Conservation (phyloP, 2,329 filamentous ascomycete genomes). For the Aspergillus awamori region DNA sequence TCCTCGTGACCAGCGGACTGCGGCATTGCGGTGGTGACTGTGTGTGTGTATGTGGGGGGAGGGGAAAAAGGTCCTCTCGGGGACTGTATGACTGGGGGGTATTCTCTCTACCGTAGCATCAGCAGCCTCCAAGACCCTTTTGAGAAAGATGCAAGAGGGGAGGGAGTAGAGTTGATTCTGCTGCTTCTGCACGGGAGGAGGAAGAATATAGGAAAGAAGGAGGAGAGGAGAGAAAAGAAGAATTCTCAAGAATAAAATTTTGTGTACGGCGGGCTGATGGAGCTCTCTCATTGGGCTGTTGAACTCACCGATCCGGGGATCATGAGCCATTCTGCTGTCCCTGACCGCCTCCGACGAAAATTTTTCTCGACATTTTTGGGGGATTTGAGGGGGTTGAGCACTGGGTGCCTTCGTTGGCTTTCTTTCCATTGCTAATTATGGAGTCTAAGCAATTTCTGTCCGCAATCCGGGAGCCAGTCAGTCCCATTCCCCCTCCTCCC, state of each 20-base stretch:
- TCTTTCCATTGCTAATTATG: slow-evolving; percentile 6
- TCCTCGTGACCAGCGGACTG: slow-evolving; percentile 36
- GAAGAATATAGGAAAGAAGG: slow-evolving; percentile 29
- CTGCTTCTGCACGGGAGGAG: slow-evolving; percentile 34
- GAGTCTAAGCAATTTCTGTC: slow-evolving; percentile 6
- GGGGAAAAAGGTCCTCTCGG: slow-evolving; percentile 40
- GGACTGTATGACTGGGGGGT: slow-evolving; percentile 36
- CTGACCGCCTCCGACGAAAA: slow-evolving; percentile 23
- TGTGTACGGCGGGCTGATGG: slow-evolving; percentile 25
- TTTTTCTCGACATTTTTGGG: slow-evolving; percentile 15
- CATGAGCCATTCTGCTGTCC: slow-evolving; percentile 20
- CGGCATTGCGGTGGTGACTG: slow-evolving; percentile 32
- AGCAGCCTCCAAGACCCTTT: slow-evolving; percentile 36
- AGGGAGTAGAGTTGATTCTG: slow-evolving; percentile 23
- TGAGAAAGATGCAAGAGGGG: slow-evolving; percentile 17
- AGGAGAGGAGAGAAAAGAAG: slow-evolving; percentile 17
- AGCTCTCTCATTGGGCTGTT: slow-evolving; percentile 28
- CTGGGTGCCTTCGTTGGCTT: slow-evolving; percentile 11
- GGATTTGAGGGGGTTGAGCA: background rate
- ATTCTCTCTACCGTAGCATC: slow-evolving; percentile 45
- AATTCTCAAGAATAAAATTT: slow-evolving; percentile 31
- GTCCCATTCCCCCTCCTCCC: background rate
- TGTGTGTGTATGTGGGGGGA: slow-evolving; percentile 27
- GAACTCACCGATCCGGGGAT: slow-evolving; percentile 26
- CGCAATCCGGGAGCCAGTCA: background rate